phyloP scores from a whole-genome alignment of 73 alveolate species.

The Paramecium pentaurelia region DNA sequence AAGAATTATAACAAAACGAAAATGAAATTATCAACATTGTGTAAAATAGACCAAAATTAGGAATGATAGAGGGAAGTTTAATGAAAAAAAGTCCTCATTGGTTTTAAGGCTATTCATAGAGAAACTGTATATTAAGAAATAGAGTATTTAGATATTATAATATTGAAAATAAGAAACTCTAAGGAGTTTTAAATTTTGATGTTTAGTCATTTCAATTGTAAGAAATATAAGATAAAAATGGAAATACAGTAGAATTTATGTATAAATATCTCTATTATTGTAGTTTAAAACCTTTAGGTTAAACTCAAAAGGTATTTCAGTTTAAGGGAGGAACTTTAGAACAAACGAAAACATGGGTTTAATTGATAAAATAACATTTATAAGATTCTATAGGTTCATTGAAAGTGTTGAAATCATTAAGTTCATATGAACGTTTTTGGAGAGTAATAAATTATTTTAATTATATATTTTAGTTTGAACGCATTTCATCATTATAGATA shows the following conservation, averaged over 20 bases:
- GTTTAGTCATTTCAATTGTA: not conserved
- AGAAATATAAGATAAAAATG: not conserved
- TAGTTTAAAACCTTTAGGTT: constrained; percentile 25
- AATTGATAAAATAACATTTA: not conserved
- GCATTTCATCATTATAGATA: constrained; percentile 62
- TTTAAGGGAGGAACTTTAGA: not conserved
- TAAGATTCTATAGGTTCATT: not conserved
- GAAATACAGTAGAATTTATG: not conserved
- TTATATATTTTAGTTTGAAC: not conserved
- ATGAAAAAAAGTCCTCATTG: constrained; percentile 42
- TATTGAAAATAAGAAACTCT: not conserved
- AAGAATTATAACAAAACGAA: not conserved
- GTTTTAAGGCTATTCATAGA: constrained; percentile 3
- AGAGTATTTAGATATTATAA: constrained; percentile 17
- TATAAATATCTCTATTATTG: not conserved
- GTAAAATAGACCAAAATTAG: not conserved
- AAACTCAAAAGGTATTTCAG: not conserved
- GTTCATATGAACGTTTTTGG: not conserved
- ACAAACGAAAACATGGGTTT: not conserved
- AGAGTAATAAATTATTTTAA: not conserved
- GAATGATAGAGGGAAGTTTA: not conserved
- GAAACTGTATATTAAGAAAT: not conserved
- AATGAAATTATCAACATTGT: not conserved
- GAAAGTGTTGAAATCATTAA: not conserved
- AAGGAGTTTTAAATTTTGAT: constrained; percentile 48